Percentiles rank a stretch among this genome's conserved stretches.
Conservation (phyloP, 768 basidiomycete species). For the Dendrothele bispora region DNA sequence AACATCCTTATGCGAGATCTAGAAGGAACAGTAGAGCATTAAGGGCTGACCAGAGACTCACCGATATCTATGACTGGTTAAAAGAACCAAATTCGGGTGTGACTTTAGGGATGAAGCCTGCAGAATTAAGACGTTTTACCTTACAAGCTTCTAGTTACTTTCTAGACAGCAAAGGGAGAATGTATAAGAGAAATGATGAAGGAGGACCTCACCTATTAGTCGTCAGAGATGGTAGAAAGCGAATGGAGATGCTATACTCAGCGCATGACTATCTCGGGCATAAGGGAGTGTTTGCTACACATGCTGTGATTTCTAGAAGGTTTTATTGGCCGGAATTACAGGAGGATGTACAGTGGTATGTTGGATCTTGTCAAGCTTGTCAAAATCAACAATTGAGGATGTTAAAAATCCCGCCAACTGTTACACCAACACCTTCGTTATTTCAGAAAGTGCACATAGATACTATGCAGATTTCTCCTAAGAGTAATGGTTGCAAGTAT, state of each 20-base stretch:
- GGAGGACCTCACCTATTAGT: conserved; percentile 18
- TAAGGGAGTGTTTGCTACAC: conserved; percentile 8
- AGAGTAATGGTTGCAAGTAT: conserved; percentile 16
- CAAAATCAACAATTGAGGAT: conserved; percentile 24
- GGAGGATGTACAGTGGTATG: conserved; percentile 28
- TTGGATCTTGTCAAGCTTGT: conserved; percentile 31
- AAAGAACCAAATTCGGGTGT: too few species aligned
- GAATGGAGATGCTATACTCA: not conserved
- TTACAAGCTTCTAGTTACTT: too few species aligned
- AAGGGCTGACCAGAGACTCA: too few species aligned
- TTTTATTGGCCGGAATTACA: conserved; percentile 24
- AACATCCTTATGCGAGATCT: too few species aligned
- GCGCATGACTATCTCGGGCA: conserved; percentile 10
- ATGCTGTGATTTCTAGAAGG: conserved; percentile 1
- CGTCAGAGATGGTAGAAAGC: not conserved
- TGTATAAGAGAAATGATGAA: conserved; percentile 9
- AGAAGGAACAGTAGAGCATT: too few species aligned
- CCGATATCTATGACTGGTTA: too few species aligned
- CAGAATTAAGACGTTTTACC: too few species aligned
- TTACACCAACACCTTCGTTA: conserved; percentile 22
- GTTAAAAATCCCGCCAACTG: conserved; percentile 28
- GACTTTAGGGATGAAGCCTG: too few species aligned
- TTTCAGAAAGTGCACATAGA: conserved; percentile 28
- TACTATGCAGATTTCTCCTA: conserved; percentile 24
- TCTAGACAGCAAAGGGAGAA: too few species aligned